Base-by-base conservation (phyloP, 129 eudicot species). In the Tagetes patula region DNA sequence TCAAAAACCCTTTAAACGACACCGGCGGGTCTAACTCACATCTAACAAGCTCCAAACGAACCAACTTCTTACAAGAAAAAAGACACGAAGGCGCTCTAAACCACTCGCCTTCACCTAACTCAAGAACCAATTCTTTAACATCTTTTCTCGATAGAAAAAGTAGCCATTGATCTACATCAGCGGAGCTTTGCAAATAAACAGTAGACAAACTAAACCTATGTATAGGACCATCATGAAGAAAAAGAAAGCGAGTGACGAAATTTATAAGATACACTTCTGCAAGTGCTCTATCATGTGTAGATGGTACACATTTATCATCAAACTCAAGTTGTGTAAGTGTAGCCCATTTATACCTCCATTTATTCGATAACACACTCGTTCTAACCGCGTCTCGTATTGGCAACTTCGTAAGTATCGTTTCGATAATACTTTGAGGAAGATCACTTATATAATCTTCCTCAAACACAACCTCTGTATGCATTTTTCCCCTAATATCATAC, bases 81-180 rank as follows among this genome's bases (percentile, higher is more conserved):
- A 94, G 67, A 77, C 89, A 85, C 41, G 91, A 86, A 67, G 96
- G 97, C 14, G 85, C 97, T 74, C 85, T 80, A 70, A 88, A 95
- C 99, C 96, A 95, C 76, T 91, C 96, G 1, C 86, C 90, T 73
- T 95, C 99, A 62, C 94, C 97, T 47, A 95, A 79, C 43, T 91
- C 97, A 75, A 95, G 81, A 66, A 77, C 66, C 70, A 95, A 77
- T 67, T 95, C 96, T 78, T 86, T 90, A 13, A 95, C 77, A 53
- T 82, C 84, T 74, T 80, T 91, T 65, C 99, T 80, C 14, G 97
- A 95, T 39, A 95, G 83, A 76, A 95, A 90, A 50, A 88, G 91
- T 13, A 95, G 78, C 99, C 99, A 95, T 52, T 95, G 99, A 81
- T 90, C 95, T 43, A 95, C 81, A 76, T 88, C 96, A 39, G 97